A percentile compares a stretch with the other conserved stretches of the same genome.
These are phyloP conservation scores for Alternaria postmessia DNA, from an alignment of 2,329 filamentous ascomycete genomes.

Conservation along the genomic window DNA sequence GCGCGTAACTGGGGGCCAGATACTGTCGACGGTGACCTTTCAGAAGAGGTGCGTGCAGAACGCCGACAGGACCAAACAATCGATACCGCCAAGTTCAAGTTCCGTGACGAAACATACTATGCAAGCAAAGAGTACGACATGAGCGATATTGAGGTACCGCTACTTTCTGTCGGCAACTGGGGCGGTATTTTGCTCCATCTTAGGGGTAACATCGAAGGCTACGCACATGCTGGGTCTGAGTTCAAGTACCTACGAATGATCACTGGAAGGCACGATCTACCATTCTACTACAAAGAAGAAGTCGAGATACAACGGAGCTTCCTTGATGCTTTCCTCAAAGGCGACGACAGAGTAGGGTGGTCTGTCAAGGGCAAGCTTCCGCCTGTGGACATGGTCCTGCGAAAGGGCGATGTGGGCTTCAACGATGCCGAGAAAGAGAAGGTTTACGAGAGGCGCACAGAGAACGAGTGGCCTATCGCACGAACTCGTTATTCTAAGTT, in stretches of 20 bases:
- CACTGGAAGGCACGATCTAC: conserved; percentile 73
- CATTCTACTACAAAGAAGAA: conserved; percentile 75
- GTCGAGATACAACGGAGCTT: conserved; percentile 73
- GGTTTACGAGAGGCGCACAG: conserved; percentile 62
- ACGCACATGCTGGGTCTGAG: conserved; percentile 67
- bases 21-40: conserved; percentile 67
- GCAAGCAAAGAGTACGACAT: conserved; percentile 71
- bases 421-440: conserved; percentile 70
- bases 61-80: conserved; percentile 56
- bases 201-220: conserved; percentile 74
- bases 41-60: conserved; percentile 59
- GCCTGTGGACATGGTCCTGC: conserved; percentile 67
- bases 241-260: conserved; percentile 75
- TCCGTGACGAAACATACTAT: conserved; percentile 70
- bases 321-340: conserved; percentile 75
- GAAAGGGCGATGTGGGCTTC: conserved; percentile 72
- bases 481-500: conserved; percentile 70
- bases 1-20: conserved; percentile 63
- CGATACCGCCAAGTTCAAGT: conserved; percentile 56
- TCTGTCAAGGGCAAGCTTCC: conserved; percentile 64
- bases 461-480: conserved; percentile 72
- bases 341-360: conserved; percentile 70
- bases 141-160: conserved; percentile 71
- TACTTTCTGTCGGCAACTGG: conserved; percentile 75
- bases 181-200: conserved; percentile 74